Conservation (phyloP, 202 grass and related monocot species). For the Digitaria exilis region DNA sequence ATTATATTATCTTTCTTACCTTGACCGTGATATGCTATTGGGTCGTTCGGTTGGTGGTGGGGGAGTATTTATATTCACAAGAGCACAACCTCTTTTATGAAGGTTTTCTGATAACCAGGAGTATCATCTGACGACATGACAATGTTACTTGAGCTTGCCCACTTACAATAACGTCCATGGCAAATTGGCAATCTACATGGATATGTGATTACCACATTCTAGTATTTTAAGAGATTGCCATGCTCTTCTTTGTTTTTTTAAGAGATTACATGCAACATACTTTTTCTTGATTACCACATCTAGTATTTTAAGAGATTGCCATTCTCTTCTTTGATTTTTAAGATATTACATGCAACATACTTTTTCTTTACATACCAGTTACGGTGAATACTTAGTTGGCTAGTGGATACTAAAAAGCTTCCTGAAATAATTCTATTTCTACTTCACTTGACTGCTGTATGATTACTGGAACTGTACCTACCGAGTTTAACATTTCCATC, state of each 20-base stretch:
- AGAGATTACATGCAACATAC: neutral
- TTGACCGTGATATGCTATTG: conserved; percentile 89
- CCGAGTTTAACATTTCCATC: conserved; percentile 9
- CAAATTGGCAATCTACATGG: neutral
- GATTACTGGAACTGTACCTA: neutral
- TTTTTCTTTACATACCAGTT: neutral
- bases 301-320: neutral
- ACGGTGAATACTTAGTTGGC: neutral
- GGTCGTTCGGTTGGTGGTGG: conserved; percentile 81
- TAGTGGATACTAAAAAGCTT: conserved; percentile 23
- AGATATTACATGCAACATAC: neutral
- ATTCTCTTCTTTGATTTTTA: neutral
- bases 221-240: neutral
- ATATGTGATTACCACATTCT: neutral
- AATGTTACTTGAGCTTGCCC: conserved; percentile 15
- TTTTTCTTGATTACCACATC: neutral
- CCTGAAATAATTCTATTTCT: neutral
- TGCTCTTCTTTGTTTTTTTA: neutral
- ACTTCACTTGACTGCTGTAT: neutral
- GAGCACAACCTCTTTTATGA: conserved; percentile 75
- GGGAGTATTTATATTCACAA: conserved; percentile 94
- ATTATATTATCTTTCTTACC: conserved; percentile 91
- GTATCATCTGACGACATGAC: neutral
- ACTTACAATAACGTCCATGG: conserved; percentile 17
- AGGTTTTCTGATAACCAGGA: neutral